Evolutionary conservation across 768 basidiomycete species (phyloP), one percentile per base, ranked within the genome.

Genomic region (Hydnum rufescens): DNA sequence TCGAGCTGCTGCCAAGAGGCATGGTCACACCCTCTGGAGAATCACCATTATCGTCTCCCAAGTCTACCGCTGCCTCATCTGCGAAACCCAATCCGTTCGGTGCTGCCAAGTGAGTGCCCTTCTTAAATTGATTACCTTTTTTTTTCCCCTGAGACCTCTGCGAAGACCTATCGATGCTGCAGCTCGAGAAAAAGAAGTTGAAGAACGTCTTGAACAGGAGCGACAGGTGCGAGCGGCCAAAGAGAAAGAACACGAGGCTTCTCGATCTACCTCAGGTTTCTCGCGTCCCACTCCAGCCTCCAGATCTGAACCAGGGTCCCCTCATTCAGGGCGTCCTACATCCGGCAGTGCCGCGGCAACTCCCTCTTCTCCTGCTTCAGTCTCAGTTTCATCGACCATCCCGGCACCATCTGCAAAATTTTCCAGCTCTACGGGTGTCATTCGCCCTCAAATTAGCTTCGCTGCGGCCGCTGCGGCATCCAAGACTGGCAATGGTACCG

Each of bases 1-100:
- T 96, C 6, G 85, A 90, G 58, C 75, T 95, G 32, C 68, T 92
- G 2, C 90, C 92, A 25, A 78, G 88, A 31, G 74, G 83, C 29
- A 75, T 74, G 8, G 72, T 68, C 44, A 71, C 67, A 2, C 88
- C 87, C 18, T 71, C 75, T 5, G 71, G 72, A 2, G 52, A 59
- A 16, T 52, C 59, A 8, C 74, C 83, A 28, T 68, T 88, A 42
- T 78, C 82, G 0, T 86, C 85, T 4, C 85, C 84, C 0, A 81
- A 82, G 66, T 74, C 83, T 58, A 68, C 72, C 2, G 65, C 72
- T 53, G 55, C 69, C 67, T 43, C 70, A 32, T 67, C 76, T 32
- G 61, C 80, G 54, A 65, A 62, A 55, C 57, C 68, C 3, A 89
- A 74, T 63, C 92, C 92, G 4, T 97, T 97, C 61, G 95, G 93